Base-by-base conservation (phyloP, 139 green algal genomes). In the Micromonas commoda region DNA sequence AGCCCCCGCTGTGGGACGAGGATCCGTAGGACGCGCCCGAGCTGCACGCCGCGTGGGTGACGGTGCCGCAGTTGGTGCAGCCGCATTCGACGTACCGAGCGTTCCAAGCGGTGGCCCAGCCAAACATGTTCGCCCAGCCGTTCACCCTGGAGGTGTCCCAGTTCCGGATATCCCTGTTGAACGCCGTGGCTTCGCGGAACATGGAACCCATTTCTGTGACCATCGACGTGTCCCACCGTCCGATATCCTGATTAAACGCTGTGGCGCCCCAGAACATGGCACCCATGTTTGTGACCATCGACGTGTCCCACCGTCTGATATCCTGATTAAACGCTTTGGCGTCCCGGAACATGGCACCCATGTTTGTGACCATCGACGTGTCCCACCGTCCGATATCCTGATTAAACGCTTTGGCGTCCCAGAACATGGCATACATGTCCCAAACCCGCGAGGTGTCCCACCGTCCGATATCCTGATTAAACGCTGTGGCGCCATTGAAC, bases 81-180 rank as follows among this genome's bases (percentile, higher is more conserved):
- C n/a, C n/a, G n/a, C n/a, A n/a, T n/a, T n/a, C n/a, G n/a, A n/a
- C n/a, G n/a, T n/a, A n/a, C n/a, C n/a, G n/a, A n/a, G n/a, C n/a
- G 74, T 80, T 80, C 63, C 54, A 77, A 19, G 38, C 29, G 19
- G 54, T 63, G 21, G 77, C 77, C 1, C 28, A 2, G 37, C 28
- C 29, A 51, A 82, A 82, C 77, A 82, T 82, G 73, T 71, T 64
- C 9, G n/a, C 19, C 64, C n/a, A 77, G 66, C 64, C 66, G 24
- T 21, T 76, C 13, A 81, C 76, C 29, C 4, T 67, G 1, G 38
- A 68, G 6, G 39, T 34, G 76, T 81, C 66, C 76, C 76, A 81
- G 0, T 32, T 35, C 23, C 37, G n/a, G 37, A 82, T 67, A 19
- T 24, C 0, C 45, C 69, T 35, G 52, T 76, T 82, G 77, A 82